Percentiles rank a stretch among this genome's conserved stretches.
phyloP scores from a whole-genome alignment of 345 rosid genomes.

The Eucalyptus polyanthemos region DNA sequence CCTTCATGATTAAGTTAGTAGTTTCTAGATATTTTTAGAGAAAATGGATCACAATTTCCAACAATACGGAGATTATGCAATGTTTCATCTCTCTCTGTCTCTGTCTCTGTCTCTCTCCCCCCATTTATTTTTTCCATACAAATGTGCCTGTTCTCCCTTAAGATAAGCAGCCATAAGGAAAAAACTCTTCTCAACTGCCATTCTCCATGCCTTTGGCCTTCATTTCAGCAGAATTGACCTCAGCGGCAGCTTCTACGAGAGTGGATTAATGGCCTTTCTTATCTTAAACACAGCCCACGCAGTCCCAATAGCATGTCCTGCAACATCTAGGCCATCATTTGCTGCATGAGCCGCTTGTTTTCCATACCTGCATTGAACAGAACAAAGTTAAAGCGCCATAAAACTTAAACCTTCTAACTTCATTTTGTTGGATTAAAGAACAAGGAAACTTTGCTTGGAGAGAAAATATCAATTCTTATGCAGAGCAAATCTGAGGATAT shows the following conservation, averaged over 20 bases:
- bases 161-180: not conserved
- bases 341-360: conserved; percentile 61
- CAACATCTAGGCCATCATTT: conserved; percentile 63
- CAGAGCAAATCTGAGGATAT: not conserved
- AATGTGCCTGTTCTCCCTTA: not conserved
- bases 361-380: conserved; percentile 45
- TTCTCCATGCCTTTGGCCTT: not conserved
- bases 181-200: not conserved
- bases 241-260: conserved; percentile 51
- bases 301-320: conserved; percentile 77
- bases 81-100: not conserved
- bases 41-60: too few relatives aligned
- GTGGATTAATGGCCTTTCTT: conserved; percentile 72
- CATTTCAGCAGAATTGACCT: conserved; percentile 14
- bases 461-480: not conserved
- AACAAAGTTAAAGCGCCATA: not conserved
- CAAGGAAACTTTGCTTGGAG: not conserved
- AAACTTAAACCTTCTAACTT: not conserved
- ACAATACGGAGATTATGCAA: not conserved
- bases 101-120: not conserved
- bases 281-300: conserved; percentile 93
- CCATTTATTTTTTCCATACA: not conserved
- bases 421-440: not conserved
- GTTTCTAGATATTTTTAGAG: too few relatives aligned
- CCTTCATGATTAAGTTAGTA: too few relatives aligned